Percentiles rank a stretch among this genome's conserved stretches.
Conservation (phyloP, 768 basidiomycete genomes). For the Aureoboletus auriporus region DNA sequence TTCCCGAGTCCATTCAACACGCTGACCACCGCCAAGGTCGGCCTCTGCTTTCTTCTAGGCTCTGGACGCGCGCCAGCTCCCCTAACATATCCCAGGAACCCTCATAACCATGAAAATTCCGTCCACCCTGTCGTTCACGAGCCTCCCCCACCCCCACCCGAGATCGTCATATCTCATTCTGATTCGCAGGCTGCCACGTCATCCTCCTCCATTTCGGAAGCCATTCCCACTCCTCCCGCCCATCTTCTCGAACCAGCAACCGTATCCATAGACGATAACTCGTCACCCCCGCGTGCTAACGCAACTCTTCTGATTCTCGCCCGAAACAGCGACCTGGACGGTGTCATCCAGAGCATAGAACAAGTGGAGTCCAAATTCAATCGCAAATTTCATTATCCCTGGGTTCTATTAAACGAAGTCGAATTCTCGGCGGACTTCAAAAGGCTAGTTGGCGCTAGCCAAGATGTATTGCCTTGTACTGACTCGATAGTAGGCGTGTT, state of each 20-base stretch:
- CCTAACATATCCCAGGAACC: not conserved
- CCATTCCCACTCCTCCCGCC: not conserved
- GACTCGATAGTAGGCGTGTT: slow-evolving; percentile 29
- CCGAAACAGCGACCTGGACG: slow-evolving; percentile 42
- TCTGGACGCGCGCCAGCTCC: slow-evolving; percentile 3
- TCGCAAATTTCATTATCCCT: slow-evolving; percentile 53
- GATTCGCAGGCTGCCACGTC: not conserved
- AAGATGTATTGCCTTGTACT: not conserved
- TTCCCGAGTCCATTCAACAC: not conserved
- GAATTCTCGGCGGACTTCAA: slow-evolving; percentile 55
- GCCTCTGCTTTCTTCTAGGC: slow-evolving; percentile 21
- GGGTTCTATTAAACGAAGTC: slow-evolving; percentile 61
- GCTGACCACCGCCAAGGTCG: slow-evolving; percentile 7
- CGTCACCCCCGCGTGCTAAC: slow-evolving; percentile 39
- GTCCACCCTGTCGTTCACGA: not conserved
- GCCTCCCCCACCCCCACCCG: not conserved
- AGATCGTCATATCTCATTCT: not conserved
- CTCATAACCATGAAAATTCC: not conserved
- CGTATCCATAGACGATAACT: not conserved
- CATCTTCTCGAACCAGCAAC: slow-evolving; percentile 1
- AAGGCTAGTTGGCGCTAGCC: slow-evolving; percentile 21
- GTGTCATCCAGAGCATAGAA: slow-evolving; percentile 46
- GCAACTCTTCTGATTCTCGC: slow-evolving; percentile 58
- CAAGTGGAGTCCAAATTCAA: slow-evolving; percentile 60
- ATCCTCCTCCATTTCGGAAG: not conserved